Base-by-base conservation (phyloP, 2,329 filamentous ascomycete species). In the Cladophialophora carrionii region DNA sequence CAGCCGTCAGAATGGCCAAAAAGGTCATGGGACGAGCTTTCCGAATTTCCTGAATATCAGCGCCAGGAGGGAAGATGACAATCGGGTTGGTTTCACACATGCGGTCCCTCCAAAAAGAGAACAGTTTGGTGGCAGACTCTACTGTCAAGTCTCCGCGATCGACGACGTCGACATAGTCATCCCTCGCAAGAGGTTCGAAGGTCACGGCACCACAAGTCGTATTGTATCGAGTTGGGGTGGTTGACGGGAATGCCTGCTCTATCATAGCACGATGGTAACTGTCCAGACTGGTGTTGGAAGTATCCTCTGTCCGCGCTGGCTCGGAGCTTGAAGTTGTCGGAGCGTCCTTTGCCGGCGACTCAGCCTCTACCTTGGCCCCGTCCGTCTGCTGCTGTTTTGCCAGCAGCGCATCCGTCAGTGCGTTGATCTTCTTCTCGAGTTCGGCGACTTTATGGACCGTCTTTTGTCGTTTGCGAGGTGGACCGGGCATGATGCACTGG, bases 401-500 rank as follows among this genome's bases (percentile, higher is more conserved):
- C 54, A 91, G 88, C 68, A 96, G 76, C 34, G 88, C 92, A 4
- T 91, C 90, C 5, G 91, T 96, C 74, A 96, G 76, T 9, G 90
- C 90, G 79, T 96, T 91, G 69, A 96, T 93, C 80, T 96, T 96
- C 82, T 89, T 91, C 81, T 96, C 92, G 57, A 96, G 82, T 80
- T 96, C 92, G 10, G 91, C 89, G 17, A 96, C 92, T 59, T 87
- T 93, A 75, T 96, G 92, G 59, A 91, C 92, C 81, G 96, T 96
- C 82, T 93, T 96, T 80, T 94, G 90, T 51, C 92, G 84, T 78
- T 96, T 96, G 43, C 91, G 78, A 7, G 82, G 86, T 1, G 86
- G 91, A 69, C 87, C 86, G 0, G 91, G 96, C 69, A 92, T 88
- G 48, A 93, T 79, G 74, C 92, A 96, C 67, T 82, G 82, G 29